Percentiles rank a stretch among this genome's conserved stretches.
Conservation (phyloP, 371 early-diverging fungal genomes). For the Mortierella sp. region DNA sequence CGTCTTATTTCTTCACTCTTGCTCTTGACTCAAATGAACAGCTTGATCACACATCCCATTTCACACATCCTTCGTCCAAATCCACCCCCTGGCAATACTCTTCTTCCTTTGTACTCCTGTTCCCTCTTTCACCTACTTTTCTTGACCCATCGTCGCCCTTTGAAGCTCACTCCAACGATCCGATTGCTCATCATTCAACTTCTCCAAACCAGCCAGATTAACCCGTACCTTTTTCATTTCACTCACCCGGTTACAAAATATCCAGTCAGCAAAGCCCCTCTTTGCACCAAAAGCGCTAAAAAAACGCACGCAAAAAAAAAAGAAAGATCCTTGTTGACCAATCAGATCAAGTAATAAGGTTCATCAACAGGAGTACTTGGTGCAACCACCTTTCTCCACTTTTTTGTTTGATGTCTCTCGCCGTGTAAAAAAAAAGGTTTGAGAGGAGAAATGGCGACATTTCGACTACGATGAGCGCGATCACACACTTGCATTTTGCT, state of each 20-base stretch:
- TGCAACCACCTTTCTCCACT: not conserved
- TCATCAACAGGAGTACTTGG: not conserved
- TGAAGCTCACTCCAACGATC: too few species aligned
- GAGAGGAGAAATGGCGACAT: constrained; percentile 38
- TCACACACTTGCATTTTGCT: not conserved
- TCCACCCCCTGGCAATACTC: too few species aligned
- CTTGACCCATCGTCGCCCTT: too few species aligned
- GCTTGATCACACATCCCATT: too few species aligned
- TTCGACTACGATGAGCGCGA: constrained; percentile 40
- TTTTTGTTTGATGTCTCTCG: not conserved
- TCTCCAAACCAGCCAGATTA: not conserved
- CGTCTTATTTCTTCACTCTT: not conserved
- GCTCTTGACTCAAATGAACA: not conserved
- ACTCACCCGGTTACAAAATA: not conserved
- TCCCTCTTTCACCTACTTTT: not conserved
- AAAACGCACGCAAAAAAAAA: not conserved
- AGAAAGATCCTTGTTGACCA: not conserved
- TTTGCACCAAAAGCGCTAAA: not conserved
- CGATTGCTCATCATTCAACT: not conserved
- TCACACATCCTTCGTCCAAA: too few species aligned
- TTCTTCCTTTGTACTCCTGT: not conserved
- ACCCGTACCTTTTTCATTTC: not conserved
- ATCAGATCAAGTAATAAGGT: constrained; percentile 11
- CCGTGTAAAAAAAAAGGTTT: constrained; percentile 1
- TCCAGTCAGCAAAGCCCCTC: constrained; percentile 3